Conservation (phyloP, 129 eudicot species). For the Lonicera japonica region DNA sequence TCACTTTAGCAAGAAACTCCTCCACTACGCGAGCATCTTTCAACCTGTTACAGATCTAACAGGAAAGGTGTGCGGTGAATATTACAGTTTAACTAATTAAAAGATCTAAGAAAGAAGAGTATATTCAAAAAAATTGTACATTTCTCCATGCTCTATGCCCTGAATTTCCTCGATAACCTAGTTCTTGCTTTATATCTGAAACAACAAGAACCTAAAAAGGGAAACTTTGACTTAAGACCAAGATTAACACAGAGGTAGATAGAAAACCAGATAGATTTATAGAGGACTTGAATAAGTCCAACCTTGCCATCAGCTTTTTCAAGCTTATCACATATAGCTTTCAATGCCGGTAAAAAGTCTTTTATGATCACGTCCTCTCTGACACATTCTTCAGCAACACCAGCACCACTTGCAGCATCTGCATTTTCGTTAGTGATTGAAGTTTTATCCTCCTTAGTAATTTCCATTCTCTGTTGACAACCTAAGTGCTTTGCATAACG, state of each 20-base stretch:
- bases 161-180: slow-evolving; percentile 52
- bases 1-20: slow-evolving; percentile 50
- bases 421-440: slow-evolving; percentile 22
- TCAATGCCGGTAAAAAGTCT: slow-evolving; percentile 62
- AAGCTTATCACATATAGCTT: slow-evolving; percentile 71
- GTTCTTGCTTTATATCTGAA: slow-evolving; percentile 69
- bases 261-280: neutral
- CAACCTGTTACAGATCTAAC: slow-evolving; percentile 59
- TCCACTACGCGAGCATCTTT: slow-evolving; percentile 63
- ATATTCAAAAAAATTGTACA: slow-evolving; percentile 29
- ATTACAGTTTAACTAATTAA: neutral
- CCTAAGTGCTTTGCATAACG: slow-evolving; percentile 87
- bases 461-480: slow-evolving; percentile 78
- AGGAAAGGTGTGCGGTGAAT: slow-evolving; percentile 8
- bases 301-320: slow-evolving; percentile 90
- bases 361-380: slow-evolving; percentile 51
- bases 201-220: slow-evolving; percentile 62
- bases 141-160: slow-evolving; percentile 91
- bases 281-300: neutral
- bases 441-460: slow-evolving; percentile 52
- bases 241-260: slow-evolving; percentile 1
- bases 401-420: slow-evolving; percentile 34
- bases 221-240: neutral
- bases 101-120: neutral
- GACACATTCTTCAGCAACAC: slow-evolving; percentile 28